phyloP scores from a whole-genome alignment of 2,329 filamentous ascomycete species.

The Onygenales sp. region DNA sequence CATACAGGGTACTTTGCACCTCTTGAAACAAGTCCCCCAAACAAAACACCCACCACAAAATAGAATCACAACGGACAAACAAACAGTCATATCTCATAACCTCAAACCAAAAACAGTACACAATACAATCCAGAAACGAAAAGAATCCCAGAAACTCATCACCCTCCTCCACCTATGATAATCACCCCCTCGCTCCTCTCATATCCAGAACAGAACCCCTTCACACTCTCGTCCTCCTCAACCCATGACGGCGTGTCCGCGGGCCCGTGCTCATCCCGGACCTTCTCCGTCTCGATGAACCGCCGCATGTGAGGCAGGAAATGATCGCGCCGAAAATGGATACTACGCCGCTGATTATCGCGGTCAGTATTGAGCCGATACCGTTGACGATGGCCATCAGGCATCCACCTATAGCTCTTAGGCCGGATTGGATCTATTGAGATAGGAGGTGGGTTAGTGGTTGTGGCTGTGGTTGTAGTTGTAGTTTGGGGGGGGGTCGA shows the following conservation, averaged over 20 bases:
- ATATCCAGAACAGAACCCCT: background rate
- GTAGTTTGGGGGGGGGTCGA: background rate
- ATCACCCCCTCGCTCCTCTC: background rate
- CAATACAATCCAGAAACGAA: background rate
- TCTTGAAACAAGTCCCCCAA: too few relatives aligned
- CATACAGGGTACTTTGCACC: too few relatives aligned
- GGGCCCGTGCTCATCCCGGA: background rate
- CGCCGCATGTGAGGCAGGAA: slow-evolving; percentile 48
- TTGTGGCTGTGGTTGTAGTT: background rate
- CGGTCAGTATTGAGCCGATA: slow-evolving; percentile 54
- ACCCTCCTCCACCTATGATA: background rate
- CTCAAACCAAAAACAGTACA: too few relatives aligned
- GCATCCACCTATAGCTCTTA: slow-evolving; percentile 55
- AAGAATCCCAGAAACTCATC: background rate
- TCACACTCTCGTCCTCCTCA: background rate
- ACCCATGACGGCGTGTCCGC: background rate
- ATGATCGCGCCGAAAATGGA: slow-evolving; percentile 57
- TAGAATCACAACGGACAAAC: too few relatives aligned
- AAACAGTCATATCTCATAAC: too few relatives aligned
- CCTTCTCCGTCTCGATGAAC: slow-evolving; percentile 21
- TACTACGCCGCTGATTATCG: slow-evolving; percentile 60
- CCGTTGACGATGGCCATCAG: slow-evolving; percentile 61
- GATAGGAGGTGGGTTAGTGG: background rate
- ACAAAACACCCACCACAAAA: too few relatives aligned
- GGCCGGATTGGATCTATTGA: slow-evolving; percentile 46